Conservation (phyloP, 768 basidiomycete genomes). For the Trametes cingulata region DNA sequence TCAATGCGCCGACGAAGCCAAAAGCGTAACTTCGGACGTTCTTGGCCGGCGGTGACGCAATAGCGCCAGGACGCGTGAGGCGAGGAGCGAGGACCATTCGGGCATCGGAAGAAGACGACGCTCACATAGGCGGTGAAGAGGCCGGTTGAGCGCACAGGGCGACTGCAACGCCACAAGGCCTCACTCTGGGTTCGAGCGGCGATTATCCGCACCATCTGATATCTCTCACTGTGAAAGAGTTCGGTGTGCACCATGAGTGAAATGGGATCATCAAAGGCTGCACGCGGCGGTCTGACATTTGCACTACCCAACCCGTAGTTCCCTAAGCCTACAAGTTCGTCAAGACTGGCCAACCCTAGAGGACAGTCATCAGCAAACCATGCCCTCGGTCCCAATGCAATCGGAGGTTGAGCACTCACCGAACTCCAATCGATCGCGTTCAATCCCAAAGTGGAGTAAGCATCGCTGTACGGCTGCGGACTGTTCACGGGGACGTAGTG, state of each 20-base stretch:
- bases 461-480: conserved; percentile 16
- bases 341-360: conserved; percentile 21
- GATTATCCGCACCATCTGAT: too few relatives aligned
- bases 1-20: not conserved
- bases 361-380: not conserved
- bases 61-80: not conserved
- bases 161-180: too few relatives aligned
- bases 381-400: not conserved
- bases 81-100: not conserved
- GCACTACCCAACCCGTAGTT: too few relatives aligned
- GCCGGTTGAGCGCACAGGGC: too few relatives aligned
- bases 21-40: not conserved
- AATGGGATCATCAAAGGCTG: too few relatives aligned
- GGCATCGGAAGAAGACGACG: not conserved
- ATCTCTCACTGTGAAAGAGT: too few relatives aligned
- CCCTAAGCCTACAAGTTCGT: conserved; percentile 3
- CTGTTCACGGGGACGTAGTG: conserved; percentile 24
- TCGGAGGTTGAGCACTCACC: conserved; percentile 8
- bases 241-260: too few relatives aligned
- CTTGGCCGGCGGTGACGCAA: not conserved
- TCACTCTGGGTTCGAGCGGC: too few relatives aligned
- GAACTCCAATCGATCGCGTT: conserved; percentile 24
- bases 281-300: too few relatives aligned
- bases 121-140: too few relatives aligned
- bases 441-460: conserved; percentile 13